Evolutionary conservation across 805 yeast genomes (phyloP).

Genomic region (Ogataea ramenticola): DNA sequence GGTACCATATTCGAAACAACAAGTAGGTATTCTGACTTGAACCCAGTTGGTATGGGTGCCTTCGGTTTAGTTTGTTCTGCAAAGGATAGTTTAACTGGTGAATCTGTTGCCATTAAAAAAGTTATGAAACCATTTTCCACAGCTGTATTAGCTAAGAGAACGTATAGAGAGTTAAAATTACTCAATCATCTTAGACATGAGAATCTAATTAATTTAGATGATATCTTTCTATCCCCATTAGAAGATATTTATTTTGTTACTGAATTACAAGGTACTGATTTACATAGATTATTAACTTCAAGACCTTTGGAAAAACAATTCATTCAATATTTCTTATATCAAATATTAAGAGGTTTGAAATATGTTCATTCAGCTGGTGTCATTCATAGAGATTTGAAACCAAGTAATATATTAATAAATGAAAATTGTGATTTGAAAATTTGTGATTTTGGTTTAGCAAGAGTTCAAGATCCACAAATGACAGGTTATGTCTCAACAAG

Average conservation of each 20-base stretch:
- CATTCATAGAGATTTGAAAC: slow-evolving; percentile 88
- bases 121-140: slow-evolving; percentile 97
- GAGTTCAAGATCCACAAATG: slow-evolving; percentile 98
- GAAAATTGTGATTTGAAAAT: slow-evolving; percentile 93
- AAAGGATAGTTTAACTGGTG: slow-evolving; percentile 79
- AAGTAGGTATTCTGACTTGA: slow-evolving; percentile 79
- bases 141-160: slow-evolving; percentile 90
- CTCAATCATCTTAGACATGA: slow-evolving; percentile 93
- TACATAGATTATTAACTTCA: slow-evolving; percentile 83
- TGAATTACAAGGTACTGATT: slow-evolving; percentile 93
- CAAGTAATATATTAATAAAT: slow-evolving; percentile 82
- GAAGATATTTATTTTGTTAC: slow-evolving; percentile 97
- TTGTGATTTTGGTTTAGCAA: slow-evolving; percentile 93
- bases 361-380: slow-evolving; percentile 96
- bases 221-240: slow-evolving; percentile 86
- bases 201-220: slow-evolving; percentile 86
- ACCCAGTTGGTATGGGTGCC: slow-evolving; percentile 99
- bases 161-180: slow-evolving; percentile 90
- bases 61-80: slow-evolving; percentile 98
- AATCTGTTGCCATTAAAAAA: slow-evolving; percentile 94
- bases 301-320: slow-evolving; percentile 94
- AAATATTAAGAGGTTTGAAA: slow-evolving; percentile 87
- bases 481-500: slow-evolving; percentile 96
- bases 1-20: slow-evolving; percentile 95
- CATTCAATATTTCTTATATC: slow-evolving; percentile 94